Conservation (phyloP, 1,139 yeast species). For the Candida pseudoviswanathii region DNA sequence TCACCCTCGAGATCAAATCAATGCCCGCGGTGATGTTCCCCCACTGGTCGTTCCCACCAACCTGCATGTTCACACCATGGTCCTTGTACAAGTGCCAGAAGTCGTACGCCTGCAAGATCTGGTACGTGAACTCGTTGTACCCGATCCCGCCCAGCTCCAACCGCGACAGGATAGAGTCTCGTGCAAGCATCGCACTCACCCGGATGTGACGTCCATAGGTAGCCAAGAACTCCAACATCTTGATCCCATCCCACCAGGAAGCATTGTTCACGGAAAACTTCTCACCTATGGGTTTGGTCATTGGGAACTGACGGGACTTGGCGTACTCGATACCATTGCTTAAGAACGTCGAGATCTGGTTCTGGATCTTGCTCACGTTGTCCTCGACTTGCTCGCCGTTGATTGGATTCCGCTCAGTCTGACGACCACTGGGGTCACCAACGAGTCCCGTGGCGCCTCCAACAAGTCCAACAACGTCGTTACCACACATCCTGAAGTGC, state of each 20-base stretch:
- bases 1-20: conserved; percentile 75
- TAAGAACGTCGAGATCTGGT: conserved; percentile 66
- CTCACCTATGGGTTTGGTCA: conserved; percentile 16
- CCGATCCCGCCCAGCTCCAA: conserved; percentile 80
- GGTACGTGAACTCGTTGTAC: conserved; percentile 92
- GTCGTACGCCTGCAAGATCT: conserved; percentile 90
- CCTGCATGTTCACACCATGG: conserved; percentile 67
- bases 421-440: conserved; percentile 96
- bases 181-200: conserved; percentile 81
- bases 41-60: conserved; percentile 99
- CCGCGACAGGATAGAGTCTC: conserved; percentile 85
- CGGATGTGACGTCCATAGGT: conserved; percentile 79
- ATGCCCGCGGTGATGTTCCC: conserved; percentile 97
- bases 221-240: conserved; percentile 76
- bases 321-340: conserved; percentile 66
- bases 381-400: conserved; percentile 49
- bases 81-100: conserved; percentile 77
- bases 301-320: conserved; percentile 51
- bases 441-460: conserved; percentile 99
- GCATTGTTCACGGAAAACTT: conserved; percentile 55
- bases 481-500: conserved; percentile 85
- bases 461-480: conserved; percentile 75
- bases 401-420: conserved; percentile 68
- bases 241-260: conserved; percentile 83
- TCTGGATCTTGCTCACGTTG: conserved; percentile 64